Conservation (phyloP, 768 basidiomycete species). For the Imleria badia region DNA sequence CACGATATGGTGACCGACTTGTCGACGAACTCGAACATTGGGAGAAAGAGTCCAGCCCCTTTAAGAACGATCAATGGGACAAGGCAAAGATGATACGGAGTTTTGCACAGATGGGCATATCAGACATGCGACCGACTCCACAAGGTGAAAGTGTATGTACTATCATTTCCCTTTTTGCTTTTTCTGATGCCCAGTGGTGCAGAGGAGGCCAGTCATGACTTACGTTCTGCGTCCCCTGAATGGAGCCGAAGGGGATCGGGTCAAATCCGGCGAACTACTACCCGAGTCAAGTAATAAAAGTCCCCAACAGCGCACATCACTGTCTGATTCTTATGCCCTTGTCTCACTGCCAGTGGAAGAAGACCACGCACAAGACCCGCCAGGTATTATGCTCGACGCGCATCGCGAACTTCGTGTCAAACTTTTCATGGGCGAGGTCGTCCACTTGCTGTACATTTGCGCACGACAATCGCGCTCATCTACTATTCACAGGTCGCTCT, state of each 20-base stretch:
- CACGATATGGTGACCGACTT: slow-evolving; percentile 76
- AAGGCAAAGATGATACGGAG: slow-evolving; percentile 72
- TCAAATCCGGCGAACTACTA: slow-evolving; percentile 31
- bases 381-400: slow-evolving; percentile 61
- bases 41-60: slow-evolving; percentile 52
- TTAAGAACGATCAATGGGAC: slow-evolving; percentile 64
- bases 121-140: slow-evolving; percentile 11
- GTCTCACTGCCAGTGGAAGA: slow-evolving; percentile 1
- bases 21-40: slow-evolving; percentile 61
- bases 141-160: slow-evolving; percentile 14
- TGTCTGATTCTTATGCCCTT: background rate
- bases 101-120: slow-evolving; percentile 62
- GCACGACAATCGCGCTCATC: background rate
- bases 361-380: slow-evolving; percentile 18
- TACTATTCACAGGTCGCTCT: slow-evolving; percentile 56
- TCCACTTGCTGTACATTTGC: slow-evolving; percentile 5
- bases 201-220: slow-evolving; percentile 42
- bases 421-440: slow-evolving; percentile 71
- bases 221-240: slow-evolving; percentile 43
- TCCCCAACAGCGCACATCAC: background rate
- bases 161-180: background rate
- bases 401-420: slow-evolving; percentile 69
- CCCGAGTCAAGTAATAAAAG: background rate
- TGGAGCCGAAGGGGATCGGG: slow-evolving; percentile 39
- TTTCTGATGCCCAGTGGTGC: background rate